Base-by-base conservation (phyloP, 1,284 basidiomycete species). In the Apiotrichum porosum region DNA sequence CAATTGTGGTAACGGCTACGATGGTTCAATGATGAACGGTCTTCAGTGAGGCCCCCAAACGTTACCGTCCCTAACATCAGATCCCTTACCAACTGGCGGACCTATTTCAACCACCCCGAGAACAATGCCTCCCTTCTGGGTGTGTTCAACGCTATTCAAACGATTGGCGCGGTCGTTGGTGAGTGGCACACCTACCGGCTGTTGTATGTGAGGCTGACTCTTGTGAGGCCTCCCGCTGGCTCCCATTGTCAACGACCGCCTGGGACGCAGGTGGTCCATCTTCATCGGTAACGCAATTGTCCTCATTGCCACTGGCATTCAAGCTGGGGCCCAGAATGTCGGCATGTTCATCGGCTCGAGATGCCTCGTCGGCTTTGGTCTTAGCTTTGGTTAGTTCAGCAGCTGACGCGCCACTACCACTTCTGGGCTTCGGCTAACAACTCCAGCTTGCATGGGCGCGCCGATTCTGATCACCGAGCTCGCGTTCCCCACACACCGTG, bases 381-480 rank as follows among this genome's bases (percentile, higher is more conserved):
- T 52, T 31, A 40, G 50, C 12, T 45, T 61, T 30, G 47, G 51
- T 28, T 41, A 52, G 88, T 24, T 1, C 88, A 88, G n/a, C n/a
- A n/a, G n/a, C n/a, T n/a, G n/a, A n/a, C n/a, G n/a, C n/a, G n/a
- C n/a, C n/a, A n/a, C n/a, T n/a, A n/a, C n/a, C n/a, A n/a, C n/a
- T n/a, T n/a, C n/a, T n/a, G n/a, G n/a, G n/a, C n/a, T n/a, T n/a
- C n/a, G n/a, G n/a, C n/a, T n/a, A n/a, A n/a, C n/a, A n/a, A n/a
- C n/a, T 65, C 86, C 86, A 9, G 30, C 72, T 78, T 0, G 26
- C 26, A 28, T 28, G 26, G 26, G 26, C 33, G 83, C 84, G 4
- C 84, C 84, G 12, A 78, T 86, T 77, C 72, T 87, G 69, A 81
- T 88, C 48, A 83, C 84, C 34, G 87, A 89, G 65, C 73, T 88